phyloP scores from a whole-genome alignment of 148 eudicot species.

The Pharnaceum exiguum region DNA sequence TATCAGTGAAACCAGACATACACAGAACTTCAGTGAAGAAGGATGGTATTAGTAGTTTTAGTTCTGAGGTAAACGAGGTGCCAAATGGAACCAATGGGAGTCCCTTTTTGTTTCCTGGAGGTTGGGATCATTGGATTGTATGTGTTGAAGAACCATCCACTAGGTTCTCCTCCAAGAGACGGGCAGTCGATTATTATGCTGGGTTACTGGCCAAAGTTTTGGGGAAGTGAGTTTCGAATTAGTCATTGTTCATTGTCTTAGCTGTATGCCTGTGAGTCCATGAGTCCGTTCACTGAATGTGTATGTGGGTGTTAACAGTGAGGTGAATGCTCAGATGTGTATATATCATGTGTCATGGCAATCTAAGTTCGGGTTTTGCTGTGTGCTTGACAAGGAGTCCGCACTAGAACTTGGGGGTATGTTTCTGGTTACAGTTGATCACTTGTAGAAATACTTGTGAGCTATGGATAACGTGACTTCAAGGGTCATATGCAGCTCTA shows the following conservation, averaged over 20 bases:
- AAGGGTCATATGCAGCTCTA: conserved; percentile 44
- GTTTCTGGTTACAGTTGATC: not conserved
- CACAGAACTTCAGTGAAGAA: conserved; percentile 36
- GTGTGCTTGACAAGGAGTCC: conserved; percentile 66
- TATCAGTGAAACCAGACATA: conserved; percentile 64
- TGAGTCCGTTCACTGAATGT: not conserved
- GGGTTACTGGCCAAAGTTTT: conserved; percentile 50
- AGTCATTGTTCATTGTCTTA: not conserved
- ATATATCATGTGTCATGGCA: conserved; percentile 66
- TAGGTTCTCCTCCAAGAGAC: conserved; percentile 46
- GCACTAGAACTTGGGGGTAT: conserved; percentile 61
- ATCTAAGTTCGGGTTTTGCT: conserved; percentile 76
- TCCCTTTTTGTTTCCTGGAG: conserved; percentile 48
- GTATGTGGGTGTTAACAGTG: conserved; percentile 33
- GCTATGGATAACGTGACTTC: not conserved
- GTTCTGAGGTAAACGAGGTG: conserved; percentile 17
- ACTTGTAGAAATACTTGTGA: not conserved
- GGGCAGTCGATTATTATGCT: conserved; percentile 56
- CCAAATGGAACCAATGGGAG: conserved; percentile 12
- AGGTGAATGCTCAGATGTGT: conserved; percentile 87
- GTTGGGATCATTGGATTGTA: conserved; percentile 77
- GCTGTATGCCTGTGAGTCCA: not conserved
- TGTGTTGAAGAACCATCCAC: conserved; percentile 39
- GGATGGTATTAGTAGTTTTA: conserved; percentile 31
- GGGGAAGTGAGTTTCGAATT: conserved; percentile 57